phyloP scores from a whole-genome alignment of 1,139 yeast species.

The Protomyces inundatus region DNA sequence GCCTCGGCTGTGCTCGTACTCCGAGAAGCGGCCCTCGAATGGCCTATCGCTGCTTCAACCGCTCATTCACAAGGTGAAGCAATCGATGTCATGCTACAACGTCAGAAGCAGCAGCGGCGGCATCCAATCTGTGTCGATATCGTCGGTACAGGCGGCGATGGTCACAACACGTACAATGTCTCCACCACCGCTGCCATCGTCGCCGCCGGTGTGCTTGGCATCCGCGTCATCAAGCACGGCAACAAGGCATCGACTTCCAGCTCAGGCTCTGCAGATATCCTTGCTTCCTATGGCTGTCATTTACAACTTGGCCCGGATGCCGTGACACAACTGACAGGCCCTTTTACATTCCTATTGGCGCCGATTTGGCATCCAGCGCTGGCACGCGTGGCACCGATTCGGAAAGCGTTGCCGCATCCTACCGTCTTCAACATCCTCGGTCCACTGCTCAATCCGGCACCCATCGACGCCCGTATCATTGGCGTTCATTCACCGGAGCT shows the following conservation, averaged over 20 bases:
- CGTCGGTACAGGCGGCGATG: conserved; percentile 98
- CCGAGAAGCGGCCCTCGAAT: conserved; percentile 8
- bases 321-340: conserved; percentile 46
- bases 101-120: conserved; percentile 32
- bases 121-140: conserved; percentile 55
- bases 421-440: conserved; percentile 91
- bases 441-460: conserved; percentile 87
- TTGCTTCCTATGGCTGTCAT: conserved; percentile 71
- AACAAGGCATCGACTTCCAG: conserved; percentile 92
- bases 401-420: conserved; percentile 77
- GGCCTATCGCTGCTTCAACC: background rate
- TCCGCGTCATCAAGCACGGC: conserved; percentile 54
- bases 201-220: conserved; percentile 58
- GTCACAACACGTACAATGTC: conserved; percentile 92
- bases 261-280: conserved; percentile 89
- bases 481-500: conserved; percentile 79
- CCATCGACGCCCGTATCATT: conserved; percentile 70
- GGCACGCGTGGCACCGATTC: conserved; percentile 72
- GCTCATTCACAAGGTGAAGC: conserved; percentile 1
- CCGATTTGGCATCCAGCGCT: conserved; percentile 94
- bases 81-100: background rate
- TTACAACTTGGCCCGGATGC: conserved; percentile 51
- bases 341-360: conserved; percentile 76
- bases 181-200: conserved; percentile 92
- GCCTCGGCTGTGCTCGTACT: conserved; percentile 11